phyloP scores from a whole-genome alignment of 2,329 filamentous ascomycete genomes.

The Aspergillaceae sp. region DNA sequence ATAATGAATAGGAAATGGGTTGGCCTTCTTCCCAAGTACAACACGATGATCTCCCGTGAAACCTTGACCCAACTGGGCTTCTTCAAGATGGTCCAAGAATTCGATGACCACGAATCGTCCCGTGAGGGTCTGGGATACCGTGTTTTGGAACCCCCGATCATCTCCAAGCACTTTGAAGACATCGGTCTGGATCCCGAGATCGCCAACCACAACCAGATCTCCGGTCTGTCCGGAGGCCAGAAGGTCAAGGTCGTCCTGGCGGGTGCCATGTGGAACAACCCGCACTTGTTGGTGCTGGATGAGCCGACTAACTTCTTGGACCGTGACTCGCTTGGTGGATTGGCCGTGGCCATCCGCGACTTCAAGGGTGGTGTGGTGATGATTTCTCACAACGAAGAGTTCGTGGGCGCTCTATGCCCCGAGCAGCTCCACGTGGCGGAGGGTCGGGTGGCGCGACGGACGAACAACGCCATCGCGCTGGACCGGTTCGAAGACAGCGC shows the following conservation, averaged over 20 bases:
- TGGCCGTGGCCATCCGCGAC: constrained; percentile 95
- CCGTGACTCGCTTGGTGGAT: constrained; percentile 88
- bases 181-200: constrained; percentile 94
- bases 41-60: constrained; percentile 86
- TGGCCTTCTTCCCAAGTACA: constrained; percentile 80
- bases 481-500: constrained; percentile 82
- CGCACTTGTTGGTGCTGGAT: constrained; percentile 91
- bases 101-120: constrained; percentile 97
- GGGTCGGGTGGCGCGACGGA: constrained; percentile 77
- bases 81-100: constrained; percentile 90
- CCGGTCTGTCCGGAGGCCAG: constrained; percentile 88
- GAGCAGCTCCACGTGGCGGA: constrained; percentile 95
- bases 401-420: constrained; percentile 87
- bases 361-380: constrained; percentile 98
- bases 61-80: constrained; percentile 80
- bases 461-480: constrained; percentile 61
- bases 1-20: constrained; percentile 64
- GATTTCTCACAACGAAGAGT: constrained; percentile 99
- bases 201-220: constrained; percentile 97
- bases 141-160: constrained; percentile 82
- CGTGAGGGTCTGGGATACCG: constrained; percentile 96
- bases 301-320: constrained; percentile 99
- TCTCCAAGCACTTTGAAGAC: constrained; percentile 97
- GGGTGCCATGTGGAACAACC: constrained; percentile 98
- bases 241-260: constrained; percentile 99